phyloP scores from a whole-genome alignment of 148 eudicot species.

The Silene latifolia region DNA sequence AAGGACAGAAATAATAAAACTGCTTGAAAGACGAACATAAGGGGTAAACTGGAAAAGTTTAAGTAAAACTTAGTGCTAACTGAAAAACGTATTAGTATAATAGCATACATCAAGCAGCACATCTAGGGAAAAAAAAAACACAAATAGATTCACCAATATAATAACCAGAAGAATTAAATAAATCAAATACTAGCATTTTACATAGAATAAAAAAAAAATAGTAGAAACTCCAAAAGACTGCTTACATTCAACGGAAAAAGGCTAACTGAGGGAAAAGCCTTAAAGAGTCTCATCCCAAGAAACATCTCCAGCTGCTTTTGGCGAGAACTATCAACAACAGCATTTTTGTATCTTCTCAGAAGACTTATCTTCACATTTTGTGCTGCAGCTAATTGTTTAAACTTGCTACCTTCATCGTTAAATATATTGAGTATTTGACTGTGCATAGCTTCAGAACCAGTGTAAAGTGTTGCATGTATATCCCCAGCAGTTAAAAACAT shows the following conservation, averaged over 20 bases:
- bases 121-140: not conserved
- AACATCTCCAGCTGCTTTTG: conserved; percentile 95
- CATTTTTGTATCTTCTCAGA: conserved; percentile 91
- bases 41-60: not conserved
- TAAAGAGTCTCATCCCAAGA: conserved; percentile 83
- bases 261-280: conserved; percentile 82
- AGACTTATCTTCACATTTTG: conserved; percentile 89
- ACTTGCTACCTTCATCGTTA: conserved; percentile 84
- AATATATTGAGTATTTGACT: conserved; percentile 96
- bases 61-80: not conserved
- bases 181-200: not conserved
- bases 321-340: conserved; percentile 88
- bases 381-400: conserved; percentile 96
- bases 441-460: conserved; percentile 99
- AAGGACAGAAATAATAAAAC: not conserved
- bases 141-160: conserved; percentile 1
- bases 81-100: not conserved
- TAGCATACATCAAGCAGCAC: not conserved
- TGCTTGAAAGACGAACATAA: not conserved
- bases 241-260: conserved; percentile 71
- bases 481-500: conserved; percentile 87
- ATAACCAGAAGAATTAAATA: not conserved
- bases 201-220: not conserved
- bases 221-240: conserved; percentile 12
- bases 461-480: conserved; percentile 92